Percentiles rank a stretch among this genome's conserved stretches.
Evolutionary conservation across 441 rosid genomes (phyloP).

Genomic region (Francoa sonchifolia): DNA sequence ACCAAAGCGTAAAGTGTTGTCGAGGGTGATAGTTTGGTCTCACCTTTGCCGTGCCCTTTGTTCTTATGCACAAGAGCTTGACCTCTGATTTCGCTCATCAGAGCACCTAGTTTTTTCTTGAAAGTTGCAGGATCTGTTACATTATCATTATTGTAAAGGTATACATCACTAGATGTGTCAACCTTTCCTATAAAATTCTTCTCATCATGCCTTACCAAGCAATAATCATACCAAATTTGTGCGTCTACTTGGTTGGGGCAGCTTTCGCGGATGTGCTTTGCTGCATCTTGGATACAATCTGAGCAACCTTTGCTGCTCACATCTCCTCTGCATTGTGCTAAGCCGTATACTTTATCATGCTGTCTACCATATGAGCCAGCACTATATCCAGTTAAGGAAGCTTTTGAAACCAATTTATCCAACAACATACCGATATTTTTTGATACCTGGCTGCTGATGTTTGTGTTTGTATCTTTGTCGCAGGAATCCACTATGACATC

Average conservation of each 20-base stretch:
- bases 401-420: conserved; percentile 25
- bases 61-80: conserved; percentile 34
- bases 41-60: conserved; percentile 49
- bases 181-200: conserved; percentile 39
- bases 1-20: conserved; percentile 52
- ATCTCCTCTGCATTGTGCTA: conserved; percentile 75
- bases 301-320: conserved; percentile 39
- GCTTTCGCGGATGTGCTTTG: conserved; percentile 31
- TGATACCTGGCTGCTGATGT: conserved; percentile 19
- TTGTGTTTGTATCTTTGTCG: conserved; percentile 20
- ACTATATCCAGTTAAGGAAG: conserved; percentile 29
- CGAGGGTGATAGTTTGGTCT: conserved; percentile 36
- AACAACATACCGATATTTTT: conserved; percentile 33
- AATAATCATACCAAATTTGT: conserved; percentile 57
- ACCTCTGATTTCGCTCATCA: conserved; percentile 33
- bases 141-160: conserved; percentile 35
- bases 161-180: conserved; percentile 34
- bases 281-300: conserved; percentile 47
- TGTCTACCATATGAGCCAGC: conserved; percentile 26
- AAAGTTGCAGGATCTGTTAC: conserved; percentile 42
- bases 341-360: conserved; percentile 39
- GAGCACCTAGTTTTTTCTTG: conserved; percentile 36
- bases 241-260: conserved; percentile 51
- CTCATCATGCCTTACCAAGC: conserved; percentile 42
- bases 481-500: conserved; percentile 43